Conservation (phyloP, 345 rosid species). For the Adansonia digitata region DNA sequence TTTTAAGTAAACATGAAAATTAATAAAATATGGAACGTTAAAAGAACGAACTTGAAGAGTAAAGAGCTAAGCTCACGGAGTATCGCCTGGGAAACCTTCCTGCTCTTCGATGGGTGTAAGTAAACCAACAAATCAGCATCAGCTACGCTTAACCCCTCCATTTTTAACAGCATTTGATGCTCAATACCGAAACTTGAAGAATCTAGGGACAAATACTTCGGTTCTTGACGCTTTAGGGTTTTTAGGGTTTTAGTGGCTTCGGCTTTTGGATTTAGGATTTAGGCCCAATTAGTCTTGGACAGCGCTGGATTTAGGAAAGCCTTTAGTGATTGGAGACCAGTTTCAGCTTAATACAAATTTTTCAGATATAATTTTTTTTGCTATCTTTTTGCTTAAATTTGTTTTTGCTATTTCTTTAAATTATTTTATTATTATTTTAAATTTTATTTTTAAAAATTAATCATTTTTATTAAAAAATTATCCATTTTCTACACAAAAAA, state of each 20-base stretch:
- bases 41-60: slow-evolving; percentile 58
- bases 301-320: background rate
- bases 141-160: slow-evolving; percentile 72
- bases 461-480: no score
- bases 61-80: slow-evolving; percentile 73
- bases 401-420: no score
- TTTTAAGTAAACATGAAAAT: background rate
- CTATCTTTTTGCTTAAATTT: no score
- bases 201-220: background rate
- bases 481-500: no score
- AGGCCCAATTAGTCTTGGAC: no score
- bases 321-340: background rate
- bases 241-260: background rate
- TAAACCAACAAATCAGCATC: slow-evolving; percentile 54
- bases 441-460: no score
- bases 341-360: no score
- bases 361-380: no score
- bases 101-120: slow-evolving; percentile 64
- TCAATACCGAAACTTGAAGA: background rate
- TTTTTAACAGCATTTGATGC: slow-evolving; percentile 7
- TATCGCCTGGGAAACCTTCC: slow-evolving; percentile 48
- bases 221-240: background rate
- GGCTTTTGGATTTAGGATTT: background rate
- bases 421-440: no score
- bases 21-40: background rate